Evolutionary conservation across 371 early-diverging fungal genomes (phyloP).

Genomic region (Aphelidium insulamus): DNA sequence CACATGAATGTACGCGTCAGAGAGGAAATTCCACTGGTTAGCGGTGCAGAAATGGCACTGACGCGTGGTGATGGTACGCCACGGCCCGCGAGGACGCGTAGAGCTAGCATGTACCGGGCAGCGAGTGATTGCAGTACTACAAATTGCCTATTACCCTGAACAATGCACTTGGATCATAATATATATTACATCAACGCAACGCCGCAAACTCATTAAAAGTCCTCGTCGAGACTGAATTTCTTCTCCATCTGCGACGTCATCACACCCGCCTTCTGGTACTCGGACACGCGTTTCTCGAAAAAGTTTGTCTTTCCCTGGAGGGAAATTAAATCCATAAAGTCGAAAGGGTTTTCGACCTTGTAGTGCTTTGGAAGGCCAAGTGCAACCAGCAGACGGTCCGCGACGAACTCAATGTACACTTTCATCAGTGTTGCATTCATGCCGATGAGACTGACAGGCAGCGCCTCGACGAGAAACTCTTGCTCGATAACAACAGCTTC

Average conservation of each 20-base stretch:
- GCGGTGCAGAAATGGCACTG: too few relatives aligned
- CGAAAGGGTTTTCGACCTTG: constrained; percentile 90
- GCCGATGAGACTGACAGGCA: constrained; percentile 92
- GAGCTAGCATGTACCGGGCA: too few relatives aligned
- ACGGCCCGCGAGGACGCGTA: too few relatives aligned
- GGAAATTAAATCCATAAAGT: constrained; percentile 99
- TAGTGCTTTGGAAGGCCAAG: constrained; percentile 77
- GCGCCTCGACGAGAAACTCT: constrained; percentile 85
- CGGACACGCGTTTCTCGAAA: constrained; percentile 98
- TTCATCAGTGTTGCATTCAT: constrained; percentile 96
- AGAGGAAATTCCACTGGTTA: too few relatives aligned
- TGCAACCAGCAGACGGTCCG: constrained; percentile 86
- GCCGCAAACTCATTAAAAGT: constrained; percentile 58
- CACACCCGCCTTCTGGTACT: constrained; percentile 96
- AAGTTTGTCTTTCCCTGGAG: constrained; percentile 99
- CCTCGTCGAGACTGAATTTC: constrained; percentile 57
- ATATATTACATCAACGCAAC: too few relatives aligned
- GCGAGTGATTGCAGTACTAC: too few relatives aligned
- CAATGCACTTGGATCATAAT: too few relatives aligned
- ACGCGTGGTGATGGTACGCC: too few relatives aligned
- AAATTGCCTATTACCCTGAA: too few relatives aligned
- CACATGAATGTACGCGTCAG: too few relatives aligned
- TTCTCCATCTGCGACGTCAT: constrained; percentile 38
- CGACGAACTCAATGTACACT: constrained; percentile 98
- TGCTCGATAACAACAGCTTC: constrained; percentile 94